Base-by-base conservation (phyloP, 2,329 filamentous ascomycete species). In the Diaporthe destruens region DNA sequence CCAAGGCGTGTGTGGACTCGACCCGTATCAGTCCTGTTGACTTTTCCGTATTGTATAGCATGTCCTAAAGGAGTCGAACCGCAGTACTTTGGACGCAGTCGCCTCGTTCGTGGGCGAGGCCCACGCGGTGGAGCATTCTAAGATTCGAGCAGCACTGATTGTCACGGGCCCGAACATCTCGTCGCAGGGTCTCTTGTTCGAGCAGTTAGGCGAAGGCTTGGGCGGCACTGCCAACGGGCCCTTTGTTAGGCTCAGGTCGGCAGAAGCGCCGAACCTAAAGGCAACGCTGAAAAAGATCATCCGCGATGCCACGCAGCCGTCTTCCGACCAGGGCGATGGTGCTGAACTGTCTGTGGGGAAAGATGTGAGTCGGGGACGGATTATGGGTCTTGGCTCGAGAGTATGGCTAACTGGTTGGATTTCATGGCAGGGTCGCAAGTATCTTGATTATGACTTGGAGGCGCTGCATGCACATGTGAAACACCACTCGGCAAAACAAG, bases 151-250 rank as follows among this genome's bases (percentile, higher is more conserved):
- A 9, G 92, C 89, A 2, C 91, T 96, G 76, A 90, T 96, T 76
- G 88, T 94, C 72, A 93, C 93, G 11, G 94, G 94, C 0, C 92
- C 94, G 9, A 94, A 94, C 75, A 92, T 95, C 76, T 91, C 93
- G 47, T 92, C 92, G 1, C 92, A 95, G 80, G 89, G 90, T 54
- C 85, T 93, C 16, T 85, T 95, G n/a, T 95, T 95, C 76, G 86
- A 90, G 72, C 92, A 94, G 80, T 83, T 95, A 14, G 87, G 89
- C 16, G 87, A 89, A 72, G 83, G 82, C n/a, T 82, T 91, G n/a
- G 82, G 83, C 77, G 75, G 80, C 74, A 80, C 85, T 65, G 80
- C 82, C 34, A 77, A 83, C 23, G 89, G 89, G 63, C 86, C 86
- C 65, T 90, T 94, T 75, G 89, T 94, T 7, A 84, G 90, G 20